Evolutionary conservation across 768 basidiomycete genomes (phyloP).

Genomic region (Auricularia heimuer): DNA sequence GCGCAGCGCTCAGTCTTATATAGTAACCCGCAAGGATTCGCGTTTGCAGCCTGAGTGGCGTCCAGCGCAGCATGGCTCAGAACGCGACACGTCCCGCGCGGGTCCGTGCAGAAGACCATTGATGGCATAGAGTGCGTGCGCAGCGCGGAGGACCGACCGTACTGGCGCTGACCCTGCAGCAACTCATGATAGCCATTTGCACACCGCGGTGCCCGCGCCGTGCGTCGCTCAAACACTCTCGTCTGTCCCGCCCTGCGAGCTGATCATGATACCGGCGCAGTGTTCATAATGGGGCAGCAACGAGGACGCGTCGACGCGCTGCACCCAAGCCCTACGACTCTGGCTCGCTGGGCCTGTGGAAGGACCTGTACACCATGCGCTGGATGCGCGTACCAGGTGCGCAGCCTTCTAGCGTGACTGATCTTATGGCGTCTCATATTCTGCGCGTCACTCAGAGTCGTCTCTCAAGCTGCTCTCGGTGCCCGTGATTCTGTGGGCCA

Average conservation of each 20-base stretch:
- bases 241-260: neutral
- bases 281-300: neutral
- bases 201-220: constrained; percentile 1
- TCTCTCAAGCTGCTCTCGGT: constrained; percentile 59
- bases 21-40: too few species aligned
- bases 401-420: constrained; percentile 13
- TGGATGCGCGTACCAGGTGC: constrained; percentile 73
- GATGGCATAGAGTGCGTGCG: too few species aligned
- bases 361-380: constrained; percentile 40
- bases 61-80: neutral
- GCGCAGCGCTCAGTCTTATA: neutral
- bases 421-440: neutral
- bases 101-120: too few species aligned
- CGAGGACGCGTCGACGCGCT: neutral
- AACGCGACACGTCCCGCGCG: too few species aligned
- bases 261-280: neutral
- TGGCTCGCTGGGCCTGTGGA: constrained; percentile 32
- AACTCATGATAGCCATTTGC: neutral
- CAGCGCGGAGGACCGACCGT: too few species aligned
- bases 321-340: neutral
- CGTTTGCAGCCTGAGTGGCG: too few species aligned
- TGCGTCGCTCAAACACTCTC: neutral
- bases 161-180: too few species aligned
- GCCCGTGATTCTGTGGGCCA: constrained; percentile 49
- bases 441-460: constrained; percentile 30